phyloP scores from a whole-genome alignment of 2,329 filamentous ascomycete genomes.

The Scedosporium minutisporum region DNA sequence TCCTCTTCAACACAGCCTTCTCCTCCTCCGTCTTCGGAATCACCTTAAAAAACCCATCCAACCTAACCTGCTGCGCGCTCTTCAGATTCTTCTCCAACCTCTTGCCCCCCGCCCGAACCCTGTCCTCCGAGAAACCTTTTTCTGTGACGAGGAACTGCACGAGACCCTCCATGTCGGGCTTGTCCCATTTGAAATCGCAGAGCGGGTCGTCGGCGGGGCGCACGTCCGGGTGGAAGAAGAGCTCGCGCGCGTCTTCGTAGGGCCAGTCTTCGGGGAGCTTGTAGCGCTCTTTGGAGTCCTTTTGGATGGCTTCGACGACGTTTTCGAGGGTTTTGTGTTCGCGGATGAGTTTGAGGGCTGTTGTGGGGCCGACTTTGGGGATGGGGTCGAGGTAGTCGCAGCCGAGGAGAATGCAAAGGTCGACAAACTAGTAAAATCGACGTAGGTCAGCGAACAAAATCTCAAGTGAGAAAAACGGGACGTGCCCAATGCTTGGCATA shows the following conservation, averaged over 20 bases:
- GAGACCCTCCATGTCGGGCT: slow-evolving; percentile 80
- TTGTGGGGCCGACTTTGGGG: slow-evolving; percentile 85
- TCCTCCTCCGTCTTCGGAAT: slow-evolving; percentile 80
- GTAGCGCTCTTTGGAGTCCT: slow-evolving; percentile 70
- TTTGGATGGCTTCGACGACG: slow-evolving; percentile 71
- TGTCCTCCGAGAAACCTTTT: slow-evolving; percentile 94
- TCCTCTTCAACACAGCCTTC: slow-evolving; percentile 78
- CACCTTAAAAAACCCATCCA: slow-evolving; percentile 96
- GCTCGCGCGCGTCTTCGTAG: slow-evolving; percentile 77
- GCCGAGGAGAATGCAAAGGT: slow-evolving; percentile 92
- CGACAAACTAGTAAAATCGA: slow-evolving; percentile 62
- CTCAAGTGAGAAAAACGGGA: no score
- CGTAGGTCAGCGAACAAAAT: no score
- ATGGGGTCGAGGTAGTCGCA: slow-evolving; percentile 97
- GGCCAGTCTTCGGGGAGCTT: slow-evolving; percentile 94
- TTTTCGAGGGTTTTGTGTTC: slow-evolving; percentile 84
- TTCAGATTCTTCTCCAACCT: slow-evolving; percentile 85
- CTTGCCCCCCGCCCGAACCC: slow-evolving; percentile 69
- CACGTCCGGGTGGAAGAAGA: slow-evolving; percentile 90
- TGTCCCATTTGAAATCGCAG: slow-evolving; percentile 97
- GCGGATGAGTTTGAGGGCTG: slow-evolving; percentile 86
- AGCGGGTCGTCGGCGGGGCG: slow-evolving; percentile 70
- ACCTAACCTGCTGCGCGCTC: slow-evolving; percentile 75
- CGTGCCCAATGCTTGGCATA: no score
- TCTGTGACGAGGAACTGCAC: slow-evolving; percentile 84